A percentile compares a stretch with the other conserved stretches of the same genome.
These are phyloP conservation scores for barrel medic (Medicago truncatula) DNA, from an alignment of 306 rosid genomes.

Conservation along the genomic window MtrunA17r5.0-ANR NC_053043.1:13870501-13871000, in stretches of 20 bases:
- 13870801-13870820: neutral
- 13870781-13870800: neutral
- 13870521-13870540: neutral
- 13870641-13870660: neutral
- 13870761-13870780: neutral
- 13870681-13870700: neutral
- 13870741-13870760: neutral
- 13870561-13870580: neutral
- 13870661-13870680: neutral
- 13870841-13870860: neutral
- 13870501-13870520: no score
- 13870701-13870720: neutral
- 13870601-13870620: neutral
- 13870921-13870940: conserved; percentile 35
- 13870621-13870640: neutral
- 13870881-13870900: neutral
- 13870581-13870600: neutral
- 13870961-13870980: neutral
- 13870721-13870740: neutral
- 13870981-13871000: neutral
- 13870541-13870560: neutral
- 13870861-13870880: neutral
- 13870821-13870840: conserved; percentile 23
- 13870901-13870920: conserved; percentile 9
- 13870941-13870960: conserved; percentile 10